phyloP scores from a whole-genome alignment of 2,329 filamentous ascomycete genomes.

The Cladosporium cucumerinum region DNA sequence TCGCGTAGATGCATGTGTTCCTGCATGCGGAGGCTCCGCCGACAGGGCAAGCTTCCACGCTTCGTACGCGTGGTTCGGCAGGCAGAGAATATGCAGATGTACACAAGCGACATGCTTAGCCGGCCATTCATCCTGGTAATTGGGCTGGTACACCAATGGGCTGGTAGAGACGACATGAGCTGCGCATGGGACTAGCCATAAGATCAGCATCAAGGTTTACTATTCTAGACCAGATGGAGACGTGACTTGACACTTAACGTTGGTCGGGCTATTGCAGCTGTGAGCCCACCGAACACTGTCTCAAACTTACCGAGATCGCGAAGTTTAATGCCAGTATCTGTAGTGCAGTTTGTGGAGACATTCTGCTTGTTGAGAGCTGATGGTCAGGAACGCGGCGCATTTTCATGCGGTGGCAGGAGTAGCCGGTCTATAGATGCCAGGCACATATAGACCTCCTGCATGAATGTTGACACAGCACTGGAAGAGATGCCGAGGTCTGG shows the following conservation, averaged over 20 bases:
- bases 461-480: not conserved
- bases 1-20: constrained; percentile 10
- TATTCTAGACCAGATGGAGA: not conserved
- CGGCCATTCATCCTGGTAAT: constrained; percentile 2
- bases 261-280: constrained; percentile 2
- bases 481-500: not conserved
- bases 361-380: not conserved
- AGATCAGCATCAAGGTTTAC: not conserved
- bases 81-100: constrained; percentile 1
- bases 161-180: not conserved
- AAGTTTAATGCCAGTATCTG: not conserved
- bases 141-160: not conserved
- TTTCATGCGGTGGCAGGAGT: not conserved
- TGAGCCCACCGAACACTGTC: constrained; percentile 8
- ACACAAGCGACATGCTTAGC: not conserved
- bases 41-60: not conserved
- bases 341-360: not conserved
- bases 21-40: constrained; percentile 1
- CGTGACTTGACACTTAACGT: not conserved
- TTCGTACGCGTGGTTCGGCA: not conserved
- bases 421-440: constrained; percentile 8
- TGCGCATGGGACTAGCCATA: not conserved
- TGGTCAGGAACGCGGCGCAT: not conserved
- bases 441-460: constrained; percentile 16
- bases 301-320: constrained; percentile 10